Percentiles rank a stretch among this genome's conserved stretches.
phyloP scores from a whole-genome alignment of 2,329 filamentous ascomycete species.

The Alternaria sp. region DNA sequence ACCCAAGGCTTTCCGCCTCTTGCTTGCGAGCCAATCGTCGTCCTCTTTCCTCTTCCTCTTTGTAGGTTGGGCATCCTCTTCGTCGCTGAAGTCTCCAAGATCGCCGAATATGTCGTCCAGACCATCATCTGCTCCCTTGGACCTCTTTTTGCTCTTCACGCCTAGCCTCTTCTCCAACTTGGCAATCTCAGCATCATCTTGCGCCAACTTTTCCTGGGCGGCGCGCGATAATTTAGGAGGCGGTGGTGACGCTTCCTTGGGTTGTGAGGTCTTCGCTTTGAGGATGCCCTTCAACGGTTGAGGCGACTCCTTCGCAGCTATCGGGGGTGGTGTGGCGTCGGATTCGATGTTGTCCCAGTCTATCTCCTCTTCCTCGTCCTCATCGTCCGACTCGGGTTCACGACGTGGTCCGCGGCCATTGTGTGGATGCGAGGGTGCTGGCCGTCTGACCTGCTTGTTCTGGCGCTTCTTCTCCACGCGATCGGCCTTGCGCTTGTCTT shows the following conservation, averaged over 20 bases:
- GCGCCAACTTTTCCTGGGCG: conserved; percentile 67
- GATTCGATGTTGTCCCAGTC: conserved; percentile 45
- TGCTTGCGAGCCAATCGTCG: conserved; percentile 64
- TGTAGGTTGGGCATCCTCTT: conserved; percentile 53
- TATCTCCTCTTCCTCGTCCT: conserved; percentile 33
- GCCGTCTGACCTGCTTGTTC: conserved; percentile 28
- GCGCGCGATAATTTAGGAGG: conserved; percentile 41
- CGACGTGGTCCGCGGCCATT: conserved; percentile 19
- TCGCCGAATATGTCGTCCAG: conserved; percentile 79
- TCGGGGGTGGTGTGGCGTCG: conserved; percentile 28
- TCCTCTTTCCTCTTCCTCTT: conserved; percentile 66
- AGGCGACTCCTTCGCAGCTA: conserved; percentile 22
- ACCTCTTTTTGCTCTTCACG: conserved; percentile 74
- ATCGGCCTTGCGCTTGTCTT: conserved; percentile 71
- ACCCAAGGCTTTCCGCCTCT: conserved; percentile 59
- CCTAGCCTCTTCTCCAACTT: conserved; percentile 87
- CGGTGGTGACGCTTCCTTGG: conserved; percentile 21
- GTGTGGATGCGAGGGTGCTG: conserved; percentile 20
- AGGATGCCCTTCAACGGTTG: conserved; percentile 41
- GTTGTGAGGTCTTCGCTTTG: conserved; percentile 24
- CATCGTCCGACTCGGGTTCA: conserved; percentile 23
- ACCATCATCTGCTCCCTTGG: conserved; percentile 79
- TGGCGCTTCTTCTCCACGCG: conserved; percentile 65
- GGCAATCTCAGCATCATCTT: conserved; percentile 89
- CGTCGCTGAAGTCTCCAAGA: conserved; percentile 56